Evolutionary conservation across 1,284 basidiomycete species (phyloP).

Genomic region (Moniliophthora roreri): DNA sequence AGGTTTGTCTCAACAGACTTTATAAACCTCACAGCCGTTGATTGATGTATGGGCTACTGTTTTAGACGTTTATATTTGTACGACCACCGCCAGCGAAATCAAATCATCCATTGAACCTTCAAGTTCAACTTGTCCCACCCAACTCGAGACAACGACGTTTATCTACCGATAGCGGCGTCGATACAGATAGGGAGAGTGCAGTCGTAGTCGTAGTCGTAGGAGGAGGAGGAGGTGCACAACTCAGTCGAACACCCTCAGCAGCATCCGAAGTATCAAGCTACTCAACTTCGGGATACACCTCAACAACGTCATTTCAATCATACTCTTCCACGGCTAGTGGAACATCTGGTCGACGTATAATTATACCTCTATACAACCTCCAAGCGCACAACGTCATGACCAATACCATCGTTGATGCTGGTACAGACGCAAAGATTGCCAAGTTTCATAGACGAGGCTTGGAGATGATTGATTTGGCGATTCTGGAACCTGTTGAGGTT

Average conservation of each 20-base stretch:
- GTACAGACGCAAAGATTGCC: slow-evolving; percentile 93
- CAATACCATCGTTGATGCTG: slow-evolving; percentile 88
- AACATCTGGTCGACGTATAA: slow-evolving; percentile 62
- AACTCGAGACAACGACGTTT: slow-evolving; percentile 41
- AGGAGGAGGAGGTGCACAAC: slow-evolving; percentile 7
- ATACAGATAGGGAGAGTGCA: slow-evolving; percentile 2
- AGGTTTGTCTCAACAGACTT: slow-evolving; percentile 39
- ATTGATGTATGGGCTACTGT: too few relatives aligned
- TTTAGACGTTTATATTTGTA: slow-evolving; percentile 82
- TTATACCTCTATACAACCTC: slow-evolving; percentile 93
- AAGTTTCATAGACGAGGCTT: slow-evolving; percentile 84
- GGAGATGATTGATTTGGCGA: slow-evolving; percentile 78
- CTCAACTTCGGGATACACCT: slow-evolving; percentile 38
- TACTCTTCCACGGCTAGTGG: slow-evolving; percentile 46
- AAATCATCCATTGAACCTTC: slow-evolving; percentile 89
- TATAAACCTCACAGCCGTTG: slow-evolving; percentile 9
- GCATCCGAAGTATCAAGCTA: slow-evolving; percentile 24
- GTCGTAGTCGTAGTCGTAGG: slow-evolving; percentile 17
- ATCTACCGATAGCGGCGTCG: slow-evolving; percentile 32
- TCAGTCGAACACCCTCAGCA: slow-evolving; percentile 13
- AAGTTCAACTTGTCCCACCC: slow-evolving; percentile 88
- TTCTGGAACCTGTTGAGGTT: slow-evolving; percentile 83
- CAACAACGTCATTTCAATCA: slow-evolving; percentile 57
- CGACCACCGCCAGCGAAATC: slow-evolving; percentile 81
- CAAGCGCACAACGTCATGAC: slow-evolving; percentile 92